phyloP scores from a whole-genome alignment of 2,329 filamentous ascomycete genomes.

The Aspergillus novoparasiticus region DNA sequence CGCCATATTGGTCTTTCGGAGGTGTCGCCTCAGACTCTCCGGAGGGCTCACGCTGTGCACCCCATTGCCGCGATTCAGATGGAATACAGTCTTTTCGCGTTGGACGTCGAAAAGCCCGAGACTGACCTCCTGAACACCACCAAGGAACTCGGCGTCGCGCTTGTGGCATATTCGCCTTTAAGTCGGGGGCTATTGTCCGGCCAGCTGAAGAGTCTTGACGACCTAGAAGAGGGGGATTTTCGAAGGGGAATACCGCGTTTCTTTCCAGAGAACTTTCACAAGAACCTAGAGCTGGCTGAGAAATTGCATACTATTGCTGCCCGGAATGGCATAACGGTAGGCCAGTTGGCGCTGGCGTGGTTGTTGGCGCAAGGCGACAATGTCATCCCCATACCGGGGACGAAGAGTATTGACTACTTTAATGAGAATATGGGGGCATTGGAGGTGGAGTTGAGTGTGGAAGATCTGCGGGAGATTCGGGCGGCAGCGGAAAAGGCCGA shows the following conservation, averaged over 20 bases:
- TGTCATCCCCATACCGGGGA: constrained; percentile 63
- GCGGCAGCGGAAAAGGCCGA: constrained; percentile 3
- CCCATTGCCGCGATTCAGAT: constrained; percentile 57
- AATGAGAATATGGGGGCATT: constrained; percentile 45
- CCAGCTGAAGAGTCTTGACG: constrained; percentile 39
- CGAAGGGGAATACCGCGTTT: constrained; percentile 53
- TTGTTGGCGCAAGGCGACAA: constrained; percentile 62
- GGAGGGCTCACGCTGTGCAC: constrained; percentile 52
- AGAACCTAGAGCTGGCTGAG: constrained; percentile 59
- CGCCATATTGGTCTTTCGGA: constrained; percentile 56
- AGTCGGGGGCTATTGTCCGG: constrained; percentile 50
- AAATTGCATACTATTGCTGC: constrained; percentile 52
- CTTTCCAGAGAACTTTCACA: constrained; percentile 55
- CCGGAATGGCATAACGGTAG: constrained; percentile 56
- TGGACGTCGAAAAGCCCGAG: constrained; percentile 50
- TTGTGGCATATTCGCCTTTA: constrained; percentile 48
- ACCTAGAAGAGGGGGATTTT: constrained; percentile 49
- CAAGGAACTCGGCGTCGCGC: constrained; percentile 39
- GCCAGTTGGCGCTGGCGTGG: constrained; percentile 66
- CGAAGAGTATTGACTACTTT: constrained; percentile 50
- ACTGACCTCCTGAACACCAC: constrained; percentile 28
- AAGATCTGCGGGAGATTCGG: constrained; percentile 20
- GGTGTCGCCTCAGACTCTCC: constrained; percentile 52
- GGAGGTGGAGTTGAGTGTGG: constrained; percentile 16
- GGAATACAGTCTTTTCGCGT: constrained; percentile 54